A percentile compares a stretch with the other conserved stretches of the same genome.
Conservation (phyloP, 2,329 filamentous ascomycete species). For the Exophiala dermatitidis region DNA sequence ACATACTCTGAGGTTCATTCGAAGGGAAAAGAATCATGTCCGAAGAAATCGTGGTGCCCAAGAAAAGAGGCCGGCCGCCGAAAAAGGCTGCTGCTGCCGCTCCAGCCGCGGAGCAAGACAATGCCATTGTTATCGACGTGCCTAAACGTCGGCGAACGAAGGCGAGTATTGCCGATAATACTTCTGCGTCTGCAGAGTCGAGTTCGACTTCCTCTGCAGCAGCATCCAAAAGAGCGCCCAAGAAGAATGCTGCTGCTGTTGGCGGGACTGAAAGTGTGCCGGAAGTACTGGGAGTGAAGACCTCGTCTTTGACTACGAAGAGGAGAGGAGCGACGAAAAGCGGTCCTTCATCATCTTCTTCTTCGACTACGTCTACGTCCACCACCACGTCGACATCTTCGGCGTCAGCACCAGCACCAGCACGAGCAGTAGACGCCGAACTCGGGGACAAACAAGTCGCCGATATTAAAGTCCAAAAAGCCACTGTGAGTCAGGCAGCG, state of each 20-base stretch:
- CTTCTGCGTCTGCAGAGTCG: background rate
- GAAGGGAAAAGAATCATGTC: background rate
- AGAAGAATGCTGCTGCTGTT: background rate
- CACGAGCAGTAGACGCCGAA: background rate
- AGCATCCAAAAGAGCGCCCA: background rate
- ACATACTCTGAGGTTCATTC: too few relatives aligned
- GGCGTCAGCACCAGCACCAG: background rate
- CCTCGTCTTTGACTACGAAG: background rate
- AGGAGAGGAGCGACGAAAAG: background rate
- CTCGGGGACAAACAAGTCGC: background rate
- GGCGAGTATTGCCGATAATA: slow-evolving; percentile 4
- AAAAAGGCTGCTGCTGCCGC: slow-evolving; percentile 11
- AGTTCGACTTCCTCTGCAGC: background rate
- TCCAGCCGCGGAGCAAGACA: background rate
- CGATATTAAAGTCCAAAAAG: background rate
- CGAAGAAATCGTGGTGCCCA: slow-evolving; percentile 8
- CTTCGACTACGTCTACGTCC: background rate
- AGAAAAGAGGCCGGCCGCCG: slow-evolving; percentile 19
- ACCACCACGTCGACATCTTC: background rate
- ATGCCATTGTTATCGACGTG: background rate
- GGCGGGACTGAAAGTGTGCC: background rate
- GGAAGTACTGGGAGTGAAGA: background rate
- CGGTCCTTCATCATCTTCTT: background rate
- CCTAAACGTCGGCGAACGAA: background rate
- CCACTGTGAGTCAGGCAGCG: too few relatives aligned